Base-by-base conservation (phyloP, 495 filamentous ascomycete genomes). In the Podospora comata region DNA sequence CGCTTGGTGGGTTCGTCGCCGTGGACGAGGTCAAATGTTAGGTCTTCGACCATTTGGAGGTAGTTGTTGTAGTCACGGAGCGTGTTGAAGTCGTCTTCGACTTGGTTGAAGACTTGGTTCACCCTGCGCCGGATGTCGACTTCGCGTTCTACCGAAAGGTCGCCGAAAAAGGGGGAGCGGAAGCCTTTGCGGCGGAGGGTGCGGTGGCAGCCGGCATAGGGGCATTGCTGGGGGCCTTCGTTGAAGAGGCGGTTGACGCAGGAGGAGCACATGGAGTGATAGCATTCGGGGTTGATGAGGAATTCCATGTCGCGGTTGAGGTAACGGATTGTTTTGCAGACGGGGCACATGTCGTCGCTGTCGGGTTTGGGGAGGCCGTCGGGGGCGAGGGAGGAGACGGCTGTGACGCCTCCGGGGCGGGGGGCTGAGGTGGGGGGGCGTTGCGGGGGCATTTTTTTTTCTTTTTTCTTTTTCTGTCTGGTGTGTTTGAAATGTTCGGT, bases 221-320 rank as follows among this genome's bases (percentile, higher is more conserved):
- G 95, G 72, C 95, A 99, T 59, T 91, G 89, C 15, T 93, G 90
- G 0, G 96, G 95, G 0, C 95, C 94, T 26, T 89, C 88, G 27
- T 90, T 90, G 86, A 97, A 99, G 68, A 97, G 92, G 28, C 94
- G 90, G 82, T 93, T 91, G 62, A 98, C 94, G 83, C 95, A 98
- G 44, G 90, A 91, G 73, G 89, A 87, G 81, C 95, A 99, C 92
- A 99, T 97, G 69, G 91, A 92, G 85, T 99, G 95, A 84, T 98
- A 99, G 85, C 95, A 99, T 82, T 96, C 92, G 19, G 94, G 91
- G 79, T 97, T 97, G 79, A 98, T 92, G 70, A 96, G 90, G 80
- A 99, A 97, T 64, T 86, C 84, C 87, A 99, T 93, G 80, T 92
- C 88, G 26, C 88, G 89, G 82, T 97, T 98, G 75, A 98, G 88